Evolutionary conservation across 2,329 filamentous ascomycete species (phyloP).

Genomic region (Monosporascus sp.): DNA sequence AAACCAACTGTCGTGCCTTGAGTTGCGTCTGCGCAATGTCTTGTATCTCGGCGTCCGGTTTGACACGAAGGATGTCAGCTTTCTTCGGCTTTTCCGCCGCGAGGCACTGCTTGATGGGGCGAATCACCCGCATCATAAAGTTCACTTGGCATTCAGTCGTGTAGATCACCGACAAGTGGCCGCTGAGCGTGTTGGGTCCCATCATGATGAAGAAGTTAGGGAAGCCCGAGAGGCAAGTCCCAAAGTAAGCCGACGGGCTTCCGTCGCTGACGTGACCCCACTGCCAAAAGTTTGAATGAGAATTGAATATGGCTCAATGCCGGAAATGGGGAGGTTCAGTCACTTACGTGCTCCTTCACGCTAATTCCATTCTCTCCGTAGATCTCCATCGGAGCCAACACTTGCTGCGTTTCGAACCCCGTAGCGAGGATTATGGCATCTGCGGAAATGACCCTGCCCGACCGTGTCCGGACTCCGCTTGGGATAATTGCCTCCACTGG

Average conservation of each 20-base stretch:
- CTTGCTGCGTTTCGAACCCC: slow-evolving; percentile 20
- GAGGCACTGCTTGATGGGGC: too few relatives aligned
- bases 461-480: too few relatives aligned
- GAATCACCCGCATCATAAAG: too few relatives aligned
- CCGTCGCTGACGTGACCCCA: slow-evolving; percentile 21
- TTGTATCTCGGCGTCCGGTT: too few relatives aligned
- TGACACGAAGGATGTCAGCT: too few relatives aligned
- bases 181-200: slow-evolving; percentile 22
- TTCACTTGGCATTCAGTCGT: slow-evolving; percentile 21
- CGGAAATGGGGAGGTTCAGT: too few relatives aligned
- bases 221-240: slow-evolving; percentile 24
- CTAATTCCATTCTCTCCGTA: slow-evolving; percentile 19
- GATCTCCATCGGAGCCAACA: slow-evolving; percentile 23
- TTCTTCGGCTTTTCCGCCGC: too few relatives aligned
- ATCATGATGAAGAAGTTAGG: slow-evolving; percentile 28
- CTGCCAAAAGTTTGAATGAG: slow-evolving; percentile 17
- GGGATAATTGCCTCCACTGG: slow-evolving; percentile 22
- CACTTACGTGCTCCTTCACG: too few relatives aligned
- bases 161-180: slow-evolving; percentile 22
- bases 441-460: slow-evolving; percentile 14
- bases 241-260: slow-evolving; percentile 28
- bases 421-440: slow-evolving; percentile 25
- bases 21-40: too few relatives aligned
- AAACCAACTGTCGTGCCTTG: too few relatives aligned
- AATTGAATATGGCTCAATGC: too few relatives aligned